Conservation (phyloP, 257 asterid genomes). For the Ilex asprella region DNA sequence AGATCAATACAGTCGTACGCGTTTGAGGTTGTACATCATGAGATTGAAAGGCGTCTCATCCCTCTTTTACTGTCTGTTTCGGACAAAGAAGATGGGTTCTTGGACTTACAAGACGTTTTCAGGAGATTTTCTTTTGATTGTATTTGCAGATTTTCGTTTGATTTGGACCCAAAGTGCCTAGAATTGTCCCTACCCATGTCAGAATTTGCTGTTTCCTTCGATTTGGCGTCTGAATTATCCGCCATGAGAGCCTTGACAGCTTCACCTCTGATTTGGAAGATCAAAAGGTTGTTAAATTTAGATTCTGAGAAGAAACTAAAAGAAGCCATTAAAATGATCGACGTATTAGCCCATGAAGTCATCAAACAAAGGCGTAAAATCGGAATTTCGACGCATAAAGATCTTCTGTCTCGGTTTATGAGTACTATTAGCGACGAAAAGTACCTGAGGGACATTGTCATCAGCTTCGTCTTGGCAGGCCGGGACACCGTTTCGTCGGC, state of each 20-base stretch:
- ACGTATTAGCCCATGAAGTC: not conserved
- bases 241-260: not conserved
- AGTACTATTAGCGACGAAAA: not conserved
- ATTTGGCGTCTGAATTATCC: not conserved
- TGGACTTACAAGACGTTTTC: not conserved
- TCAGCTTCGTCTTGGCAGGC: not conserved
- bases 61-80: not conserved
- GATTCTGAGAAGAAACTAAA: not conserved
- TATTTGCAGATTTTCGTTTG: conserved; percentile 1
- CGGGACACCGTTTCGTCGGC: not conserved
- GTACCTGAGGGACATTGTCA: not conserved
- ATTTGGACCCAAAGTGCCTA: not conserved
- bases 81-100: not conserved
- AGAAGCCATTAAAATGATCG: not conserved
- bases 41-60: not conserved
- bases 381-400: not conserved
- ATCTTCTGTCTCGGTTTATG: not conserved
- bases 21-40: not conserved
- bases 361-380: not conserved
- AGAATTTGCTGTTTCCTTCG: not conserved
- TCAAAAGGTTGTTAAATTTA: not conserved
- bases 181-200: not conserved
- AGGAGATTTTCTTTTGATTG: not conserved
- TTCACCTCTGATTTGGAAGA: not conserved
- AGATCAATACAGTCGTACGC: not conserved